Percentiles rank a stretch among this genome's conserved stretches.
These are phyloP conservation scores for Echinochloa phyllopogon DNA, from an alignment of 176 grass and related monocot species.

Conservation along the genomic window DNA sequence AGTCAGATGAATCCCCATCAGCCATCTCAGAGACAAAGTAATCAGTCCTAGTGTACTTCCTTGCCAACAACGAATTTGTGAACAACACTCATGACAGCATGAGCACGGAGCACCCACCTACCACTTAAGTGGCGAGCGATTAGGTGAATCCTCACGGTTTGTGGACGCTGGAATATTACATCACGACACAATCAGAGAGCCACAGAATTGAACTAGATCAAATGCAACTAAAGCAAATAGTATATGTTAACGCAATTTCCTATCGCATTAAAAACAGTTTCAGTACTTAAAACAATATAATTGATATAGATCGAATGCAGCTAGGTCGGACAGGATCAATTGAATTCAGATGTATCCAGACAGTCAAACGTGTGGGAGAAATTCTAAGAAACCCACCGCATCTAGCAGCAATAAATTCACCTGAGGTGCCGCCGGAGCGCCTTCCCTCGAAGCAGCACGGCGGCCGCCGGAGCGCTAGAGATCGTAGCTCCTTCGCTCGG, in stretches of 20 bases:
- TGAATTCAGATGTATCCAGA: background rate
- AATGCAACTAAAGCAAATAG: too few relatives aligned
- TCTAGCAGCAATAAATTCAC: background rate
- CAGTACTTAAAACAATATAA: background rate
- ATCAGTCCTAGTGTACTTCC: background rate
- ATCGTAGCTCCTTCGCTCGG: background rate
- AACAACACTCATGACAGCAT: background rate
- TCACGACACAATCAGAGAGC: too few relatives aligned
- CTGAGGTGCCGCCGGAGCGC: background rate
- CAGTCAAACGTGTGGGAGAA: background rate
- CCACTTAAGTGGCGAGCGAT: too few relatives aligned
- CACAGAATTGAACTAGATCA: too few relatives aligned
- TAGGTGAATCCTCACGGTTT: too few relatives aligned
- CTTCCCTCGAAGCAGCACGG: background rate
- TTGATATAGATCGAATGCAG: background rate
- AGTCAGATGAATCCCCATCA: constrained; percentile 70
- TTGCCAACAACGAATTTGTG: too few relatives aligned
- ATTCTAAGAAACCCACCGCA: background rate
- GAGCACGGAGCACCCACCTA: too few relatives aligned
- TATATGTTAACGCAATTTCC: background rate
- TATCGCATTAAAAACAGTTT: background rate
- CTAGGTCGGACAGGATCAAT: background rate
- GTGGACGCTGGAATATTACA: too few relatives aligned
- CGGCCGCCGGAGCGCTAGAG: background rate
- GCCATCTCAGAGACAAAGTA: constrained; percentile 43